These are phyloP conservation scores for Penicillium flavigenum DNA, from an alignment of 495 filamentous ascomycete species.

Conservation along the genomic window DNA sequence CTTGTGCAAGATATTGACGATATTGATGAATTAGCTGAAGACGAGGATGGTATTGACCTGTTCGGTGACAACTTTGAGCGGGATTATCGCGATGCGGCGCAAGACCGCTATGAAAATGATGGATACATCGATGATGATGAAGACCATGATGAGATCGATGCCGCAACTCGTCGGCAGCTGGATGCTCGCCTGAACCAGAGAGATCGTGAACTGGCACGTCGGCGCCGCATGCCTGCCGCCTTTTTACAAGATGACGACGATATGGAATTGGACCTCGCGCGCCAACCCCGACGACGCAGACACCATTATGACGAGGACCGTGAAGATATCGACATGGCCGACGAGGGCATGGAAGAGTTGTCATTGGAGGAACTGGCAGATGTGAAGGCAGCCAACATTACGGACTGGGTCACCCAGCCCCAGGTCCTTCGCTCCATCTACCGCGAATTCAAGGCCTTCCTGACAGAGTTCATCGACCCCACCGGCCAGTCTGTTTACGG, in stretches of 20 bases:
- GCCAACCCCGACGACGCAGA: conserved; percentile 74
- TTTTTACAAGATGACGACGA: conserved; percentile 92
- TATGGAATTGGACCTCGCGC: conserved; percentile 74
- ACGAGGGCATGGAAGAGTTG: conserved; percentile 91
- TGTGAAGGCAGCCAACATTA: conserved; percentile 87
- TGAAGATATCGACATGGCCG: conserved; percentile 84
- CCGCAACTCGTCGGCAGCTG: conserved; percentile 68
- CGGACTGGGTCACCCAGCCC: conserved; percentile 90
- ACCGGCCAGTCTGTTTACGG: conserved; percentile 90
- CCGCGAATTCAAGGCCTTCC: conserved; percentile 93
- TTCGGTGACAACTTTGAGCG: conserved; percentile 87
- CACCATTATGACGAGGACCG: conserved; percentile 91
- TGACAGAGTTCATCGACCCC: conserved; percentile 92
- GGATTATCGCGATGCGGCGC: conserved; percentile 67
- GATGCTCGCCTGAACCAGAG: conserved; percentile 80
- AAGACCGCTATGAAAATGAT: conserved; percentile 64
- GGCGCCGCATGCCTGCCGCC: conserved; percentile 74
- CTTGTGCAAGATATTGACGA: conserved; percentile 84
- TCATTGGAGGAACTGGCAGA: conserved; percentile 89
- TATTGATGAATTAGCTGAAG: conserved; percentile 93
- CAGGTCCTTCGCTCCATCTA: conserved; percentile 91
- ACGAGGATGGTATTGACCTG: conserved; percentile 89
- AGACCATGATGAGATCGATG: conserved; percentile 72
- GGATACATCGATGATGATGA: conserved; percentile 78
- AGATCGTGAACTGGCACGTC: conserved; percentile 75